These are phyloP conservation scores for Spencermartinsiella europaea DNA, from an alignment of 805 yeast species.

Conservation along the genomic window DNA sequence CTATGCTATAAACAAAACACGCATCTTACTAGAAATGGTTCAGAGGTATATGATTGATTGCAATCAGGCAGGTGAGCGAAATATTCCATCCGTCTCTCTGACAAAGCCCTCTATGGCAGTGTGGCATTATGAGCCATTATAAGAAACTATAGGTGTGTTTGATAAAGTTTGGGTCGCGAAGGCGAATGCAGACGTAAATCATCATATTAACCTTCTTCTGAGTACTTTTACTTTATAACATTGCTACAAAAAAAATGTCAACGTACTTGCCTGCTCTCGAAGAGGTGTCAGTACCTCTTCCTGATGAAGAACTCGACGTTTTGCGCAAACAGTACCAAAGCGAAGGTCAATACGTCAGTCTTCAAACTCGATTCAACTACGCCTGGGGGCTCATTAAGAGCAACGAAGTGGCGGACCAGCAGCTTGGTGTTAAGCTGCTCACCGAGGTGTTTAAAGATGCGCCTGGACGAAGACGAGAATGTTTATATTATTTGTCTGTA, in stretches of 20 bases:
- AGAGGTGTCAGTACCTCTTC: slow-evolving; percentile 42
- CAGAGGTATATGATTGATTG: too few relatives aligned
- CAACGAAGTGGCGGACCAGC: slow-evolving; percentile 53
- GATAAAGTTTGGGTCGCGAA: too few relatives aligned
- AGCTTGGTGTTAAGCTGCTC: slow-evolving; percentile 72
- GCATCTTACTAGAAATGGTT: too few relatives aligned
- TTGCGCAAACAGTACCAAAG: slow-evolving; percentile 70
- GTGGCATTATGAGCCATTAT: too few relatives aligned
- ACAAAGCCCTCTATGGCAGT: too few relatives aligned
- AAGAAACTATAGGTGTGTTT: too few relatives aligned
- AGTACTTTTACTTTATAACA: too few relatives aligned
- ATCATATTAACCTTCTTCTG: too few relatives aligned
- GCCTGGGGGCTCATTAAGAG: slow-evolving; percentile 96
- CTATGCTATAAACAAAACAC: too few relatives aligned
- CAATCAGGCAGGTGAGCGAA: too few relatives aligned
- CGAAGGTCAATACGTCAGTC: slow-evolving; percentile 74
- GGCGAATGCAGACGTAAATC: too few relatives aligned
- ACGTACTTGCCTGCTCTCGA: slow-evolving; percentile 20
- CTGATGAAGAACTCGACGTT: slow-evolving; percentile 69
- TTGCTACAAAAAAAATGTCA: neutral
- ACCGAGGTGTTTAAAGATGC: slow-evolving; percentile 58
- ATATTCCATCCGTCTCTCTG: too few relatives aligned
- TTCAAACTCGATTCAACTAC: slow-evolving; percentile 85
- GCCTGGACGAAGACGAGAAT: slow-evolving; percentile 81
- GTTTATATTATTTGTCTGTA: slow-evolving; percentile 77